Percentiles rank a stretch among this genome's conserved stretches.
phyloP scores from a whole-genome alignment of 169 alveolate species.

The Plasmodium falciparum region DNA sequence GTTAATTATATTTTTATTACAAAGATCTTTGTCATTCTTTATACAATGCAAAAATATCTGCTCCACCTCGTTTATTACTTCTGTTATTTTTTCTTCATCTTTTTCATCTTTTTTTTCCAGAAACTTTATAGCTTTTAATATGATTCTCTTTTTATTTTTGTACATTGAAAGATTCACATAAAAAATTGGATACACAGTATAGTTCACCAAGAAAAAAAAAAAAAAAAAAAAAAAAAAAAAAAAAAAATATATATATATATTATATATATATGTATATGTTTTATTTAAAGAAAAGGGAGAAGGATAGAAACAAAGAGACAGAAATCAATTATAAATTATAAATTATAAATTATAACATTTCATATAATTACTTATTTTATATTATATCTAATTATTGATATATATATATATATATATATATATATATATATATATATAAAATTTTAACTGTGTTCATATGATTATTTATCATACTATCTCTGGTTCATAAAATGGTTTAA shows the following conservation, averaged over 20 bases:
- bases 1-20: constrained; percentile 28
- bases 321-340: background rate
- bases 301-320: background rate
- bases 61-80: constrained; percentile 48
- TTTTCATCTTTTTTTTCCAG: constrained; percentile 64
- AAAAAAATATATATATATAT: background rate
- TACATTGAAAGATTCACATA: constrained; percentile 4
- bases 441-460: too few relatives aligned
- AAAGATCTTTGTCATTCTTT: constrained; percentile 36
- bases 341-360: too few relatives aligned
- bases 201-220: too few relatives aligned
- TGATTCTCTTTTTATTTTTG: constrained; percentile 18
- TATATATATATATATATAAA: too few relatives aligned
- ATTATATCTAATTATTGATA: too few relatives aligned
- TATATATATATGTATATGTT: background rate
- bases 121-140: constrained; percentile 33
- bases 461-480: too few relatives aligned
- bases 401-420: too few relatives aligned
- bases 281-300: background rate
- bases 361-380: background rate
- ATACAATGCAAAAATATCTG: constrained; percentile 63
- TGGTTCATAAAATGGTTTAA: too few relatives aligned
- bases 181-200: too few relatives aligned
- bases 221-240: background rate
- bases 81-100: constrained; percentile 25